Conservation (phyloP, 2,329 filamentous ascomycete species). For the Corinectria fuckeliana region DNA sequence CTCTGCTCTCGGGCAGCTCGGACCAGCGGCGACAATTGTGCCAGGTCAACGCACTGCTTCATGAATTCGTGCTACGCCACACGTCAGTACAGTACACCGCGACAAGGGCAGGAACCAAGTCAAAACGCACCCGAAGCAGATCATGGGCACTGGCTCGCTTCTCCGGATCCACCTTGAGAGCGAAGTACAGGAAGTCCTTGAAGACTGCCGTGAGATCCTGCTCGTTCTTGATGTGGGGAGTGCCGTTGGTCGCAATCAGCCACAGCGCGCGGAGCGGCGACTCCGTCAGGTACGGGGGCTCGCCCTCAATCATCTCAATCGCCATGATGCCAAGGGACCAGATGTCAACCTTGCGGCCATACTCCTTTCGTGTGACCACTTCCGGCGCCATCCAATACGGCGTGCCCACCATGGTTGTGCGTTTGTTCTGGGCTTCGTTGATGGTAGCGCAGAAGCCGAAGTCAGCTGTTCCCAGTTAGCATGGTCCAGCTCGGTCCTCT, state of each 20-base stretch:
- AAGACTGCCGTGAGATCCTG: slow-evolving; percentile 81
- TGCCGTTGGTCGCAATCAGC: slow-evolving; percentile 96
- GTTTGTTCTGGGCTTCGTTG: slow-evolving; percentile 95
- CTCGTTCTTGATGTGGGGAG: slow-evolving; percentile 93
- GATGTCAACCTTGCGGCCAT: slow-evolving; percentile 97
- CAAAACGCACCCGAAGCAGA: slow-evolving; percentile 78
- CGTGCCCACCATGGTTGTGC: slow-evolving; percentile 98
- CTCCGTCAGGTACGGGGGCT: slow-evolving; percentile 95
- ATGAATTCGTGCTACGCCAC: slow-evolving; percentile 77
- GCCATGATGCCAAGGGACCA: slow-evolving; percentile 99
- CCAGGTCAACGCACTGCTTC: slow-evolving; percentile 75
- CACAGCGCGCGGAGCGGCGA: slow-evolving; percentile 91
- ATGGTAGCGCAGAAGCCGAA: slow-evolving; percentile 99
- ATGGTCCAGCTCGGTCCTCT: background rate
- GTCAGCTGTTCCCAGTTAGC: slow-evolving; percentile 71
- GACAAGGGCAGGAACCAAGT: slow-evolving; percentile 39
- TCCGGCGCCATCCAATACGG: slow-evolving; percentile 99
- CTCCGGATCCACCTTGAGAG: slow-evolving; percentile 95
- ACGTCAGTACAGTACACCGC: slow-evolving; percentile 25
- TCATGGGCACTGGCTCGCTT: slow-evolving; percentile 96
- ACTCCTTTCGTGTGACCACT: slow-evolving; percentile 96
- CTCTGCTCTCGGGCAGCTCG: slow-evolving; percentile 84
- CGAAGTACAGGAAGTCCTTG: slow-evolving; percentile 89
- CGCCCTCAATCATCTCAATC: slow-evolving; percentile 99
- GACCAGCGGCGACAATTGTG: slow-evolving; percentile 84